Percentiles rank a stretch among this genome's conserved stretches.
Conservation (phyloP, 2,329 filamentous ascomycete genomes). For the Fusarium falciforme region DNA sequence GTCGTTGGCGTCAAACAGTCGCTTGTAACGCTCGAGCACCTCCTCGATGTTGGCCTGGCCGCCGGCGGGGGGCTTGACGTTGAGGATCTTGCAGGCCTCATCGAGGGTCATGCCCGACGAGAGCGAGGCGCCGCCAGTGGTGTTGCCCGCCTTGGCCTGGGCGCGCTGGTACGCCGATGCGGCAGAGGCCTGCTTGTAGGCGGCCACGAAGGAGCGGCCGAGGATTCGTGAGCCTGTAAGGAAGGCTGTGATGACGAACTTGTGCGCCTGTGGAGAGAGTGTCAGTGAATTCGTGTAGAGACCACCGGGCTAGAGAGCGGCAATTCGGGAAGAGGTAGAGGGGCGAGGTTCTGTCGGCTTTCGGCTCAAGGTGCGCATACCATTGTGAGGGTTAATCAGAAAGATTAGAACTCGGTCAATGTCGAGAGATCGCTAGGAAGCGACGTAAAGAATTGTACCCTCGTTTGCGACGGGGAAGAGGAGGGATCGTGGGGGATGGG, state of each 20-base stretch:
- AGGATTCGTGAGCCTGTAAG: constrained; percentile 91
- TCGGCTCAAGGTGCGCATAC: constrained; percentile 34
- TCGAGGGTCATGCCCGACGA: constrained; percentile 87
- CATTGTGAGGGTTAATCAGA: constrained; percentile 41
- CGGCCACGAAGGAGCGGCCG: constrained; percentile 91
- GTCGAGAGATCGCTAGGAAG: constrained; percentile 29
- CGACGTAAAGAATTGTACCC: constrained; percentile 39
- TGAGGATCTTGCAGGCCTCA: constrained; percentile 96
- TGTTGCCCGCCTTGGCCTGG: constrained; percentile 70
- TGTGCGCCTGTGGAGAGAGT: constrained; percentile 77
- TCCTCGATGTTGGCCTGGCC: constrained; percentile 83
- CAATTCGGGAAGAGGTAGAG: constrained; percentile 19
- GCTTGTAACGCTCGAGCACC: constrained; percentile 90
- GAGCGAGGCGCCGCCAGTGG: constrained; percentile 63
- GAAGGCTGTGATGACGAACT: constrained; percentile 88
- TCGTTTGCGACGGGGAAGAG: constrained; percentile 40
- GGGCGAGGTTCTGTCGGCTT: constrained; percentile 18
- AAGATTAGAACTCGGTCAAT: not conserved
- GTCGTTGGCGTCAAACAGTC: constrained; percentile 93
- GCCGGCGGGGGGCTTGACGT: constrained; percentile 84
- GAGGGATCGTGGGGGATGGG: constrained; percentile 34
- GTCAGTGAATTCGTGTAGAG: constrained; percentile 26
- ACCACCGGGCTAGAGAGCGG: constrained; percentile 5
- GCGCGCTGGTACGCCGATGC: constrained; percentile 84
- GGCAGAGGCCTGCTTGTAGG: constrained; percentile 94